Conservation (phyloP, 2,329 filamentous ascomycete species). For the Exophiala alcalophila region DNA sequence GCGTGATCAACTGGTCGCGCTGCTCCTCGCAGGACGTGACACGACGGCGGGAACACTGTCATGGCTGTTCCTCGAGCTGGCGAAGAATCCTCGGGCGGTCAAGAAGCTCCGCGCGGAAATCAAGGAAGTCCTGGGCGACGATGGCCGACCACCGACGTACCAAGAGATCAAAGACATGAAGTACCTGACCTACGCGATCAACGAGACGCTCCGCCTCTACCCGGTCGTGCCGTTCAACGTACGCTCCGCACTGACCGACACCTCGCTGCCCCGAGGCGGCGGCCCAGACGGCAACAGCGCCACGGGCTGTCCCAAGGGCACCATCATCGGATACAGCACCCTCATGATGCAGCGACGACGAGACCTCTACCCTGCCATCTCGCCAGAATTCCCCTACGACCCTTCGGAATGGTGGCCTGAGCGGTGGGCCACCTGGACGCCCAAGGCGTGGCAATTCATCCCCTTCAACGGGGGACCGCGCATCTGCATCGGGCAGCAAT, state of each 20-base stretch:
- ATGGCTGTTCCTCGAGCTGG: slow-evolving; percentile 80
- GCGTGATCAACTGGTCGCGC: slow-evolving; percentile 77
- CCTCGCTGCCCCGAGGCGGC: slow-evolving; percentile 67
- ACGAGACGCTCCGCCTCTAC: slow-evolving; percentile 75
- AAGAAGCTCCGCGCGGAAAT: slow-evolving; percentile 72
- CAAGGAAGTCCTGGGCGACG: slow-evolving; percentile 60
- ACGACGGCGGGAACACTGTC: slow-evolving; percentile 80
- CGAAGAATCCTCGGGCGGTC: slow-evolving; percentile 65
- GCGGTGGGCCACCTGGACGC: slow-evolving; percentile 52
- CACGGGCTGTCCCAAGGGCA: slow-evolving; percentile 48
- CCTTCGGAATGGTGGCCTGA: slow-evolving; percentile 49
- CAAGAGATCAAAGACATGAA: slow-evolving; percentile 82
- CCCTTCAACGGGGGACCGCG: slow-evolving; percentile 54
- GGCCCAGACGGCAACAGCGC: slow-evolving; percentile 46
- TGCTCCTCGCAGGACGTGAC: slow-evolving; percentile 77
- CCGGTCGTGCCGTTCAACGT: slow-evolving; percentile 78
- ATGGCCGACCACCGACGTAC: slow-evolving; percentile 59
- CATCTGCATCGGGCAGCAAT: slow-evolving; percentile 59
- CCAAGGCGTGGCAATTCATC: slow-evolving; percentile 54
- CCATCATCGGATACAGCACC: slow-evolving; percentile 51
- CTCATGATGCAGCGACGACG: slow-evolving; percentile 52
- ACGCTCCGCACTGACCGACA: slow-evolving; percentile 68
- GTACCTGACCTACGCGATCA: slow-evolving; percentile 68
- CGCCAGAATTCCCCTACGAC: slow-evolving; percentile 39
- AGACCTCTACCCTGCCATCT: slow-evolving; percentile 48